Conservation (phyloP, 2,329 filamentous ascomycete species). For the Cladophialophora bantiana region DNA sequence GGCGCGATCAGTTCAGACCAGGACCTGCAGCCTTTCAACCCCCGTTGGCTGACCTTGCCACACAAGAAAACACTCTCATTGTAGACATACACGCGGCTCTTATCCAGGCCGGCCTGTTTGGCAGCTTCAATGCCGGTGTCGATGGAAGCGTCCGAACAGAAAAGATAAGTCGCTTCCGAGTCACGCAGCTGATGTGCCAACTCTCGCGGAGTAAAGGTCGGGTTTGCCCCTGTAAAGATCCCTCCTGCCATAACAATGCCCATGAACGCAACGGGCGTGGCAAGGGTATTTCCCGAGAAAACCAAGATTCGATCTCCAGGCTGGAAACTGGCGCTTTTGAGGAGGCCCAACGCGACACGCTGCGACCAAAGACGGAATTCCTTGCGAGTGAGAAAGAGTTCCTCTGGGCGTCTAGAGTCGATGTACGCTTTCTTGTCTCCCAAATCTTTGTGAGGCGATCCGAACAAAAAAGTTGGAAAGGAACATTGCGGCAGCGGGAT, state of each 20-base stretch:
- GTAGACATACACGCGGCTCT: constrained; percentile 33
- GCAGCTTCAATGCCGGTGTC: constrained; percentile 49
- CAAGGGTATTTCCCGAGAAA: constrained; percentile 72
- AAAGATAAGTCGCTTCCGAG: constrained; percentile 57
- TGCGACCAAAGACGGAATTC: constrained; percentile 70
- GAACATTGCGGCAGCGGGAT: constrained; percentile 51
- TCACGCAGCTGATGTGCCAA: constrained; percentile 60
- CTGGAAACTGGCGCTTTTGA: constrained; percentile 62
- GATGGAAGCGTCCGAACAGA: constrained; percentile 59
- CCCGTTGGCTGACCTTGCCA: constrained; percentile 1
- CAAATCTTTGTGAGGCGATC: constrained; percentile 32
- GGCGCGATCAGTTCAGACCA: constrained; percentile 54
- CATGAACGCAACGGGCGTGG: constrained; percentile 61
- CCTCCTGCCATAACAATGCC: constrained; percentile 55
- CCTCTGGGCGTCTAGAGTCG: constrained; percentile 63
- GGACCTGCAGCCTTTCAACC: constrained; percentile 11
- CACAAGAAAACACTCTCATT: constrained; percentile 56
- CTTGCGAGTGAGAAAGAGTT: constrained; percentile 61
- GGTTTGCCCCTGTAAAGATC: constrained; percentile 63
- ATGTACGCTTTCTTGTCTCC: constrained; percentile 54
- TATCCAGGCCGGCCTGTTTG: constrained; percentile 29
- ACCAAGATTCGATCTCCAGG: constrained; percentile 71
- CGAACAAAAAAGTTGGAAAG: constrained; percentile 55
- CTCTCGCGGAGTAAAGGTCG: constrained; percentile 59
- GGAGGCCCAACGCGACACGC: constrained; percentile 69